These are phyloP conservation scores for Rhizoclosmatium sp. DNA, from an alignment of 192 early-diverging fungal genomes.

Conservation along the genomic window DNA sequence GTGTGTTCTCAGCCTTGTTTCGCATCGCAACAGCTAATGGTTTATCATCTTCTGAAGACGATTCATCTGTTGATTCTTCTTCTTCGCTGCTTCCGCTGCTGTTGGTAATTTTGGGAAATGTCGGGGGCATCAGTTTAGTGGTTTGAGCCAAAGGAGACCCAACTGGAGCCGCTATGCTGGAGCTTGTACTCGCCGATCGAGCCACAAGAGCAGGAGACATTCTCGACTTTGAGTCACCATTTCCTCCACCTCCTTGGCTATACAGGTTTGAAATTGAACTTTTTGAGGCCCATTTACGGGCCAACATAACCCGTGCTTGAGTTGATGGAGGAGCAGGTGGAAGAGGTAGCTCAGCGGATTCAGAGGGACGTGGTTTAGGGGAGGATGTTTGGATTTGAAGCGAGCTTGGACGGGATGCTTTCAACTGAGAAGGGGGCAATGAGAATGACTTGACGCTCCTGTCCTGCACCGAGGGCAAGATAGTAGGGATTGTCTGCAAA, in stretches of 20 bases:
- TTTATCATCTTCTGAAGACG: slow-evolving; percentile 14
- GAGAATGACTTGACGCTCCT: too few relatives aligned
- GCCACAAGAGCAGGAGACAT: neutral
- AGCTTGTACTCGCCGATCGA: too few relatives aligned
- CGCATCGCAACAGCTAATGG: neutral
- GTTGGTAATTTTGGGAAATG: neutral
- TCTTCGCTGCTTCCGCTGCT: slow-evolving; percentile 10
- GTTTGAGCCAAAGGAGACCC: neutral
- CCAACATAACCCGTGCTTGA: neutral
- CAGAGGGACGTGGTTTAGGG: too few relatives aligned
- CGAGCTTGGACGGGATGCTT: too few relatives aligned
- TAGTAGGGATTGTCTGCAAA: too few relatives aligned
- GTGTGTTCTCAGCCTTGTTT: neutral
- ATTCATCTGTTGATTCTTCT: neutral
- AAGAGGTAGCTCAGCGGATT: too few relatives aligned
- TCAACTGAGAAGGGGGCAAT: too few relatives aligned
- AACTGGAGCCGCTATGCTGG: too few relatives aligned
- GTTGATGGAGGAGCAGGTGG: neutral
- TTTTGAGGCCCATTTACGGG: neutral
- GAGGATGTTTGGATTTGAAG: too few relatives aligned
- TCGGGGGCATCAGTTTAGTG: neutral
- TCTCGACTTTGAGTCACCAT: neutral
- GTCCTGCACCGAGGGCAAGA: too few relatives aligned
- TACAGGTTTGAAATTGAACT: neutral
- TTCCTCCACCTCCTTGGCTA: neutral